These are phyloP conservation scores for Colletotrichum acutatum DNA, from an alignment of 2,329 filamentous ascomycete species.

Conservation along the genomic window DNA sequence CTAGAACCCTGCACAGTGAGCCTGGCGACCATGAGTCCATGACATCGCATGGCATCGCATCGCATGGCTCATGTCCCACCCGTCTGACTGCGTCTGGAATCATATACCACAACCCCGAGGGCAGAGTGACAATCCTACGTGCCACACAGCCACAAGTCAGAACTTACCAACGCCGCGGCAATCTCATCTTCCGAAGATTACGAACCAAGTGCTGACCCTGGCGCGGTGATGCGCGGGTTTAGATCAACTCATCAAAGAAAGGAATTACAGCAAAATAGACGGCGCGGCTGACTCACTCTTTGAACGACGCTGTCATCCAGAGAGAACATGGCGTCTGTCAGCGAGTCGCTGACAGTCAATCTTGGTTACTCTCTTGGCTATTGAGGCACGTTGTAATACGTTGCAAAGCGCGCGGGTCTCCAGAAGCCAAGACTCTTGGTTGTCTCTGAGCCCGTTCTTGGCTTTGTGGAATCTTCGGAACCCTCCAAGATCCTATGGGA, in stretches of 20 bases:
- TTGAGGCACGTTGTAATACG: conserved; percentile 5
- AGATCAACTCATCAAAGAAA: too few relatives aligned
- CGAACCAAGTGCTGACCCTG: neutral
- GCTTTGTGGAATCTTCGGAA: neutral
- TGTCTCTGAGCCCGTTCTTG: conserved; percentile 3
- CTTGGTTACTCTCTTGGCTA: conserved; percentile 13
- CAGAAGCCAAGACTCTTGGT: conserved; percentile 26
- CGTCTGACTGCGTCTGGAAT: conserved; percentile 4
- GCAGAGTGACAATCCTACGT: neutral
- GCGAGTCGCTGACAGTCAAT: conserved; percentile 26
- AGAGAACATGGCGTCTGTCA: neutral
- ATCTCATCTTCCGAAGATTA: neutral
- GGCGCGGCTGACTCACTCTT: neutral
- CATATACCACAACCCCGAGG: neutral
- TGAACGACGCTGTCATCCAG: neutral
- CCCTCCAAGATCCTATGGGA: neutral
- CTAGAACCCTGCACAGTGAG: neutral
- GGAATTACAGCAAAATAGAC: neutral
- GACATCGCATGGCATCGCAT: neutral
- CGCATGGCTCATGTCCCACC: neutral
- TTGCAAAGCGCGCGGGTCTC: conserved; percentile 29
- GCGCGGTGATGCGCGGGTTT: neutral
- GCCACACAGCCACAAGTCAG: conserved; percentile 9
- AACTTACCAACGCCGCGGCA: conserved; percentile 4
- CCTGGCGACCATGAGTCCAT: neutral